phyloP scores from a whole-genome alignment of 2,329 filamentous ascomycete genomes.

The Xylaria sp. region DNA sequence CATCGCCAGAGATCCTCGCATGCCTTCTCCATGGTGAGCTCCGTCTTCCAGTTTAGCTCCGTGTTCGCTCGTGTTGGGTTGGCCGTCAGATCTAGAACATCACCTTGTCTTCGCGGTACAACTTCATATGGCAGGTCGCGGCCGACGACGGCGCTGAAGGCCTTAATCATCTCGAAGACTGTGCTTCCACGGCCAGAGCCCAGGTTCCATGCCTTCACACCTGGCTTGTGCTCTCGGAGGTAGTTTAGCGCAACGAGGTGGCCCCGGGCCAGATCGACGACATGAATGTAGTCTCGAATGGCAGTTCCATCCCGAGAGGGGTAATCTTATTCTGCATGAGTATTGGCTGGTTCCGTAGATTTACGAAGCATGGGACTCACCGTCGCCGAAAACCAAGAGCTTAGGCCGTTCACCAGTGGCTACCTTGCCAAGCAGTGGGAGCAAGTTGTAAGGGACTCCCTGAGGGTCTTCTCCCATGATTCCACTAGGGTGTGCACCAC shows the following conservation, averaged over 20 bases:
- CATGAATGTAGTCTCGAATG: conserved; percentile 98
- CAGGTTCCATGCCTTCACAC: conserved; percentile 95
- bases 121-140: conserved; percentile 89
- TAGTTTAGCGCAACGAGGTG: conserved; percentile 92
- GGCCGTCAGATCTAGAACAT: conserved; percentile 94
- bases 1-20: conserved; percentile 96
- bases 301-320: conserved; percentile 88
- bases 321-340: conserved; percentile 73
- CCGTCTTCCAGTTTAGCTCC: conserved; percentile 92
- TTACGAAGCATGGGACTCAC: conserved; percentile 59
- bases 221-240: conserved; percentile 83
- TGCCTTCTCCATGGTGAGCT: conserved; percentile 89
- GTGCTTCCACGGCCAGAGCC: conserved; percentile 95
- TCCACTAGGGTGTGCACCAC: conserved; percentile 91
- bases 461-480: conserved; percentile 99
- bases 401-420: conserved; percentile 95
- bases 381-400: conserved; percentile 92
- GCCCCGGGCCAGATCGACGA: conserved; percentile 86
- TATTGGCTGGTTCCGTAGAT: background rate
- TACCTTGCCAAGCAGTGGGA: conserved; percentile 93
- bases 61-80: conserved; percentile 87
- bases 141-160: conserved; percentile 89
- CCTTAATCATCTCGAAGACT: conserved; percentile 96
- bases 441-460: conserved; percentile 93
- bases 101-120: conserved; percentile 81